Evolutionary conservation across 2,329 filamentous ascomycete species (phyloP).

Genomic region (Lojkania enalia): DNA sequence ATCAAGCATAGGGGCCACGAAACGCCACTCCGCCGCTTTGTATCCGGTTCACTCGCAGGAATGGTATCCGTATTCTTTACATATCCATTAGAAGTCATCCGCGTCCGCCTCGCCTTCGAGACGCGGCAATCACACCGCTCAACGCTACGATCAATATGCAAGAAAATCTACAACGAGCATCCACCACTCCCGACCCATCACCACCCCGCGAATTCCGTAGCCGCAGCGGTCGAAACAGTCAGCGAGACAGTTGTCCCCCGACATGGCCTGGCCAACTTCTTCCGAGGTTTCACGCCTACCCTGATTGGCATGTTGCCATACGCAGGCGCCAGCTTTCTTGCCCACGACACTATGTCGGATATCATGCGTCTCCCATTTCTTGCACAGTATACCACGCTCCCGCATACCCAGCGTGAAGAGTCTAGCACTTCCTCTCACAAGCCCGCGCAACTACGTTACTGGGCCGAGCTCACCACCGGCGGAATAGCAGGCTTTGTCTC

Average conservation of each 20-base stretch:
- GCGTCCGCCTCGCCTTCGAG: constrained; percentile 92
- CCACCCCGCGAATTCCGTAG: constrained; percentile 44
- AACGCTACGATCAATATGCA: constrained; percentile 75
- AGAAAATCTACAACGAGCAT: constrained; percentile 82
- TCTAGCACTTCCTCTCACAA: constrained; percentile 53
- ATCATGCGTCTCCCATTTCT: constrained; percentile 71
- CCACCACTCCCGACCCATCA: constrained; percentile 37
- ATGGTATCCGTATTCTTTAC: constrained; percentile 94
- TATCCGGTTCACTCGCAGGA: constrained; percentile 75
- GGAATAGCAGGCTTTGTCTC: constrained; percentile 86
- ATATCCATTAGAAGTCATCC: constrained; percentile 89
- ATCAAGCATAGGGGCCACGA: constrained; percentile 76
- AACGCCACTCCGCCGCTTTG: constrained; percentile 74
- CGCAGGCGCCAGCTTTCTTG: constrained; percentile 92
- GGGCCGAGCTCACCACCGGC: constrained; percentile 83
- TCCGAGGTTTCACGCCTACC: constrained; percentile 89
- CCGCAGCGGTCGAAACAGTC: constrained; percentile 46
- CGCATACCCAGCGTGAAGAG: constrained; percentile 54
- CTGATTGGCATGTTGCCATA: constrained; percentile 95
- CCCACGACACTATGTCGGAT: constrained; percentile 88
- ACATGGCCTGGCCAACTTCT: constrained; percentile 84
- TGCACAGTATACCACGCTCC: constrained; percentile 74
- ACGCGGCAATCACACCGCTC: constrained; percentile 74
- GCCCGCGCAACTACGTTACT: constrained; percentile 73
- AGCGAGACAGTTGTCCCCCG: constrained; percentile 61